These are phyloP conservation scores for Nakataea oryzae DNA, from an alignment of 2,329 filamentous ascomycete species.

Conservation along the genomic window DNA sequence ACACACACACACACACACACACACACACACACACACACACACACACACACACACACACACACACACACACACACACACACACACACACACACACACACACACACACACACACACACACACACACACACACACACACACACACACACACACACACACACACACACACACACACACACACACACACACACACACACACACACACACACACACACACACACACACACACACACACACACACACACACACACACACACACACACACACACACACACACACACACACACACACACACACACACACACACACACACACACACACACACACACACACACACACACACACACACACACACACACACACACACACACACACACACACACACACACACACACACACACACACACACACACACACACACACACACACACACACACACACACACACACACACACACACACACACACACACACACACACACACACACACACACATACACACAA, in stretches of 20 bases:
- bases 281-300: neutral
- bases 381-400: no score
- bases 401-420: neutral
- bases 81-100: neutral
- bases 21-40: no score
- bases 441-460: neutral
- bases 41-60: no score
- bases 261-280: neutral
- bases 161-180: no score
- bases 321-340: no score
- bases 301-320: no score
- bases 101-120: no score
- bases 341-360: neutral
- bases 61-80: neutral
- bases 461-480: neutral
- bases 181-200: no score
- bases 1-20: neutral
- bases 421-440: neutral
- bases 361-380: neutral
- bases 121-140: neutral
- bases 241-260: no score
- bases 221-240: neutral
- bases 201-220: neutral
- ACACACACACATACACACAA: no score
- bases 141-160: neutral